Conservation (phyloP, 2,329 filamentous ascomycete genomes). For the Falciphora oryzae region DNA sequence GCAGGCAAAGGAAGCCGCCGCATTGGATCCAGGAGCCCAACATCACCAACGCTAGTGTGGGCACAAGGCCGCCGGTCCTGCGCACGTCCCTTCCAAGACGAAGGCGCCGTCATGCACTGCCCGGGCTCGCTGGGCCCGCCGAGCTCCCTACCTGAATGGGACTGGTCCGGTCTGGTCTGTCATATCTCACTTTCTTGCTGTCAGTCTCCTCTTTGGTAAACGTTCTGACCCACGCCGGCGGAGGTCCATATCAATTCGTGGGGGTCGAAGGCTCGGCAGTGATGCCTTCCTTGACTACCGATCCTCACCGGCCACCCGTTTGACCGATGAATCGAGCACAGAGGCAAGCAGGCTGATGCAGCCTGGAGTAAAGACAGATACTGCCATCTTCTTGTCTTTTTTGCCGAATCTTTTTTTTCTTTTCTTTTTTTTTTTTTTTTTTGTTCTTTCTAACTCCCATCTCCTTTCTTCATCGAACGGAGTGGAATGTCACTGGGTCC, state of each 20-base stretch:
- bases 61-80: too few species aligned
- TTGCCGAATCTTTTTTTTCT: not conserved
- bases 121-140: too few species aligned
- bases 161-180: not conserved
- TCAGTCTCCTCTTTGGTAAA: not conserved
- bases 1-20: too few species aligned
- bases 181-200: not conserved
- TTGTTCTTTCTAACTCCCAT: not conserved
- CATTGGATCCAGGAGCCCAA: too few species aligned
- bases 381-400: too few species aligned
- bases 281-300: not conserved
- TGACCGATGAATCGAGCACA: not conserved
- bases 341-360: too few species aligned
- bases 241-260: not conserved
- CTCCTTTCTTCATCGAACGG: not conserved
- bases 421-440: not conserved
- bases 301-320: not conserved
- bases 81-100: too few species aligned
- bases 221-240: not conserved
- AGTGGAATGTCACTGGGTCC: not conserved
- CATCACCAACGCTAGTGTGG: too few species aligned
- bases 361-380: too few species aligned
- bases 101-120: not conserved
- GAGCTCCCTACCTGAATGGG: too few species aligned
- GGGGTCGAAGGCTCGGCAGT: not conserved